Conservation (phyloP, 768 basidiomycete species). For the Brasilioporus rufonigricans region DNA sequence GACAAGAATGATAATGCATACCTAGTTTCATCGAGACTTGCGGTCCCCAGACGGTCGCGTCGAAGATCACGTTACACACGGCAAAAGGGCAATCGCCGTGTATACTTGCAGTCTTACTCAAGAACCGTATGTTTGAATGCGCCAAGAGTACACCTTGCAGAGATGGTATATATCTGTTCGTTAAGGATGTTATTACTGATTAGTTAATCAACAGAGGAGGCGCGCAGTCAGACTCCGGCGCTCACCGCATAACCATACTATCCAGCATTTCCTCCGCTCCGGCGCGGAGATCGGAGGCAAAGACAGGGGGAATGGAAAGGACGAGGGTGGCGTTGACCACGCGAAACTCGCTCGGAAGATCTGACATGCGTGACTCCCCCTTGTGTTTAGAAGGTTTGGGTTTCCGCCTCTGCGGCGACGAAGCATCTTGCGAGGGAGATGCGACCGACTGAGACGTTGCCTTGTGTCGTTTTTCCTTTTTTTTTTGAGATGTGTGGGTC, state of each 20-base stretch:
- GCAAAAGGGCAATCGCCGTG: conserved; percentile 85
- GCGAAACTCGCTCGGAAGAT: conserved; percentile 50
- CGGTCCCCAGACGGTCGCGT: conserved; percentile 89
- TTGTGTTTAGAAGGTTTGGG: conserved; percentile 33
- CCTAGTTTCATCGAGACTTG: conserved; percentile 77
- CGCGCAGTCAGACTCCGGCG: conserved; percentile 9
- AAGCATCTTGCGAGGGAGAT: conserved; percentile 7
- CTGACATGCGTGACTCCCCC: conserved; percentile 35
- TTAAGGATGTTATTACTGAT: neutral
- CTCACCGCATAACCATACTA: conserved; percentile 92
- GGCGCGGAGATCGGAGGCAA: conserved; percentile 63
- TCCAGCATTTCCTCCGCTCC: conserved; percentile 91
- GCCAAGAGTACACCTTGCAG: conserved; percentile 84
- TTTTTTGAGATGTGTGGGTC: conserved; percentile 32
- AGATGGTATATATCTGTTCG: conserved; percentile 81
- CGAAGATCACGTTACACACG: conserved; percentile 70
- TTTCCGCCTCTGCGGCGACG: conserved; percentile 13
- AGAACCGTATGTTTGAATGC: conserved; percentile 75
- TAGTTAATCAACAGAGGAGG: conserved; percentile 1
- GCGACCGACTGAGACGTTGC: neutral
- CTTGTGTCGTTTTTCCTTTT: conserved; percentile 32
- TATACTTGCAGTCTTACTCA: conserved; percentile 61
- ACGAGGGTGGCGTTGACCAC: conserved; percentile 62
- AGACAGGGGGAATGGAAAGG: conserved; percentile 79
- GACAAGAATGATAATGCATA: conserved; percentile 33